Percentiles rank a stretch among this genome's conserved stretches.
Evolutionary conservation across 768 basidiomycete genomes (phyloP).

Genomic region (Leccinellum rugosiceps): DNA sequence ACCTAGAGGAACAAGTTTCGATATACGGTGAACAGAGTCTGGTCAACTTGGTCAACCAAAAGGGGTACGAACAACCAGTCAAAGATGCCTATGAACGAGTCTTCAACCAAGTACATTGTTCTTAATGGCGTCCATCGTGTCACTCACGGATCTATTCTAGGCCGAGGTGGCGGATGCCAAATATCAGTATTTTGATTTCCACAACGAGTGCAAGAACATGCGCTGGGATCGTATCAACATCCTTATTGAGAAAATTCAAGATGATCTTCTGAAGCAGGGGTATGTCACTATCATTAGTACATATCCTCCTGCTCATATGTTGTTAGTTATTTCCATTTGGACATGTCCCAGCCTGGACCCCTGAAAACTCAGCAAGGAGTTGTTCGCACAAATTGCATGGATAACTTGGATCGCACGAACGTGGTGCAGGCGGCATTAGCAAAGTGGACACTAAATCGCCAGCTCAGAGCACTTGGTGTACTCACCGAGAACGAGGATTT

Average conservation of each 20-base stretch:
- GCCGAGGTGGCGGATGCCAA: constrained; percentile 62
- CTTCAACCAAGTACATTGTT: constrained; percentile 52
- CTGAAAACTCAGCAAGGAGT: constrained; percentile 67
- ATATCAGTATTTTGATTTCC: constrained; percentile 98
- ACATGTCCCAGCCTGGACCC: constrained; percentile 44
- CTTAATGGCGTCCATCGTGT: background rate
- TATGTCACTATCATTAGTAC: constrained; percentile 23
- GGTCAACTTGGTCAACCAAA: constrained; percentile 92
- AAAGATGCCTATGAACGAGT: constrained; percentile 93
- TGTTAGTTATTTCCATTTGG: constrained; percentile 74
- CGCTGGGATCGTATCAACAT: constrained; percentile 90
- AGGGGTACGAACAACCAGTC: constrained; percentile 87
- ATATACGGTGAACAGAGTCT: constrained; percentile 76
- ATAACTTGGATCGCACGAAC: constrained; percentile 93
- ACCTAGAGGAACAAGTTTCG: constrained; percentile 69
- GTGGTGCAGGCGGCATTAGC: constrained; percentile 92
- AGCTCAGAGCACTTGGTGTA: constrained; percentile 72
- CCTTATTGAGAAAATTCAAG: constrained; percentile 71
- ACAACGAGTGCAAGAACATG: constrained; percentile 91
- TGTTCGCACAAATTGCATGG: constrained; percentile 97
- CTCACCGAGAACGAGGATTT: constrained; percentile 67
- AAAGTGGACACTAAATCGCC: constrained; percentile 76
- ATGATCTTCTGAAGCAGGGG: constrained; percentile 70
- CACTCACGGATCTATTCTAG: constrained; percentile 32
- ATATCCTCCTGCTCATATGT: constrained; percentile 5